Evolutionary conservation across 345 rosid genomes (phyloP), one percentile per base, ranked within the genome.

Genomic region (Brassica rapa): DNA sequence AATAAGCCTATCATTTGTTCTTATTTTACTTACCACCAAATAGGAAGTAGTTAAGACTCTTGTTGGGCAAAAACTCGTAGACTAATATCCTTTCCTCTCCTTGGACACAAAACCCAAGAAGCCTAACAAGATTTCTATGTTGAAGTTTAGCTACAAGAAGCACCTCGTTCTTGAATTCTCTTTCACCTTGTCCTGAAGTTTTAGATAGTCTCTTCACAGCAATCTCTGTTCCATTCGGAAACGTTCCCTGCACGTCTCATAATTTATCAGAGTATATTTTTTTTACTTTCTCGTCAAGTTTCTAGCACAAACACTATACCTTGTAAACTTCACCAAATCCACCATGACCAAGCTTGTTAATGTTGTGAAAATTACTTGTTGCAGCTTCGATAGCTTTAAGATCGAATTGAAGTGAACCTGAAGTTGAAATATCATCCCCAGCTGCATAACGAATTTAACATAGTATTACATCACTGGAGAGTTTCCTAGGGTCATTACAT

Each of bases 81-180:
- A 75, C 66, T 0, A 66, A 2, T 15, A 88, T 79, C 46, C 75
- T 80, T 35, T 88, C 89, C 0, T 79, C 85, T 72, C 80, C 82
- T 53, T 84, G 57, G 37, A 82, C 25, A 66, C 83, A 82, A 32
- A 81, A 86, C 0, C 91, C 88, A 3, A 86, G 60, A 60, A 88
- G 82, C 65, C 82, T 83, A 25, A 85, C 87, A 1, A 88, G 84
- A 60, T 88, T 88, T 72, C 62, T 78, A 62, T 86, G 87, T 16
- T 73, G 91, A 57, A 88, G 89, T 55, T 79, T 84, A 9, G 88
- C 78, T 1, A 86, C 82, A 68, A 88, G 63, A 35, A 72, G 32
- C 8, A 84, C 82, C 83, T 88, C 88, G 55, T 85, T 88, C 77
- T 76, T 81, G 74, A 88, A 88, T 63, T 88, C 89, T 25, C 56